Evolutionary conservation across 495 filamentous ascomycete species (phyloP).

Genomic region (Penicillium coffeae): DNA sequence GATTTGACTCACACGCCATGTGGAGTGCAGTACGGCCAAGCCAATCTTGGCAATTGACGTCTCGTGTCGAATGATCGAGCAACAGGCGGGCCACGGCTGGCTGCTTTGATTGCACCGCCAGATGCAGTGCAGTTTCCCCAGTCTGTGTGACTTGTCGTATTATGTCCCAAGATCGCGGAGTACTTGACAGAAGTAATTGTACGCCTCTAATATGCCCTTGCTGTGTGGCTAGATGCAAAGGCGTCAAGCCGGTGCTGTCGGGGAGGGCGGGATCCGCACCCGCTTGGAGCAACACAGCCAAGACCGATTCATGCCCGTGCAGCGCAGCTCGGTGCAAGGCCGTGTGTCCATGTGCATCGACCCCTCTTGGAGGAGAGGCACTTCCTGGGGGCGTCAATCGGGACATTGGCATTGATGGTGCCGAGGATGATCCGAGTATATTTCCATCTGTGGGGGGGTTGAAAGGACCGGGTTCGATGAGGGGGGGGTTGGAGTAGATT

Average conservation of each 20-base stretch:
- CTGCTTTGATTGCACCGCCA: constrained; percentile 5
- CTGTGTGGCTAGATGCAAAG: constrained; percentile 3
- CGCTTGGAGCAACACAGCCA: constrained; percentile 5
- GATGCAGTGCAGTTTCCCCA: constrained; percentile 6
- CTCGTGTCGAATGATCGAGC: constrained; percentile 2
- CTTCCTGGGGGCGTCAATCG: not conserved
- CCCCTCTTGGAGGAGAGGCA: not conserved
- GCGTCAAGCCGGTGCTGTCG: constrained; percentile 4
- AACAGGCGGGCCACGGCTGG: not conserved
- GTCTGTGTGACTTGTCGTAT: constrained; percentile 1
- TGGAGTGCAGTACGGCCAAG: constrained; percentile 4
- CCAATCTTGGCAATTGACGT: constrained; percentile 4
- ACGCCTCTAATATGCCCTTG: constrained; percentile 1
- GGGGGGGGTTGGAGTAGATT: not conserved
- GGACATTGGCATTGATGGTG: not conserved
- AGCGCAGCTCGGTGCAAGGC: constrained; percentile 6
- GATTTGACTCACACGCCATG: constrained; percentile 7
- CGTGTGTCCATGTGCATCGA: constrained; percentile 4
- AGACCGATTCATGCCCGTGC: constrained; percentile 3
- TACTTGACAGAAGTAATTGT: not conserved
- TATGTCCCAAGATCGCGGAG: not conserved
- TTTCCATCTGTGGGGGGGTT: not conserved
- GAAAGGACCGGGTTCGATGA: not conserved
- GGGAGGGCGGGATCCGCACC: constrained; percentile 3
- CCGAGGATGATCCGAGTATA: not conserved